Evolutionary conservation across 257 asterid species (phyloP).

Genomic region (Cinchona pubescens): DNA sequence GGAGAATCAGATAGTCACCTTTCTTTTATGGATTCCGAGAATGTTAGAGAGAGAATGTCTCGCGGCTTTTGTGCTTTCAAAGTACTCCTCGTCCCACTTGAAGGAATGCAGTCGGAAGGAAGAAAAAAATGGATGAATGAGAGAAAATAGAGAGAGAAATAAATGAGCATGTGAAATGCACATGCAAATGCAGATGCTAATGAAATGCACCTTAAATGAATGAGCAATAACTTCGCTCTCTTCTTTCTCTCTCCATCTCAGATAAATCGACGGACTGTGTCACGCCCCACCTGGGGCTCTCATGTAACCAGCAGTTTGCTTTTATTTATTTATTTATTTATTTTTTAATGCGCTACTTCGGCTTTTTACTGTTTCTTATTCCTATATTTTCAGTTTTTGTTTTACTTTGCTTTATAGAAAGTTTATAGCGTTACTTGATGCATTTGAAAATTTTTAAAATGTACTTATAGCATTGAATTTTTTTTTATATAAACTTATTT

Average conservation of each 20-base stretch:
- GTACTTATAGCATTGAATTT: too few relatives aligned
- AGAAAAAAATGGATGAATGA: neutral
- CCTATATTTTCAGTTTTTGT: neutral
- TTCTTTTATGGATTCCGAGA: neutral
- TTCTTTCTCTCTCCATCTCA: neutral
- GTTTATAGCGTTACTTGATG: too few relatives aligned
- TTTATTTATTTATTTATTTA: neutral
- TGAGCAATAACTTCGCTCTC: slow-evolving; percentile 6
- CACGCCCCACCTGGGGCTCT: slow-evolving; percentile 17
- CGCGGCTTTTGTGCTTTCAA: neutral
- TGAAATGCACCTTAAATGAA: slow-evolving; percentile 14
- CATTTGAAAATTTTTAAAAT: too few relatives aligned
- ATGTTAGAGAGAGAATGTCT: neutral
- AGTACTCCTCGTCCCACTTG: too few relatives aligned
- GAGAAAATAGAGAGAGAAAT: neutral
- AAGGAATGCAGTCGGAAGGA: neutral
- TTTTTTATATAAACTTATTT: too few relatives aligned
- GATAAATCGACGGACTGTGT: slow-evolving; percentile 18
- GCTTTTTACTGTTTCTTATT: slow-evolving; percentile 9
- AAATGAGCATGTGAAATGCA: neutral
- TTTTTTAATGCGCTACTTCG: neutral
- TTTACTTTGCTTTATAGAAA: neutral
- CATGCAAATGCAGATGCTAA: slow-evolving; percentile 7
- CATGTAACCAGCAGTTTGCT: slow-evolving; percentile 10
- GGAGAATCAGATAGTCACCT: neutral